These are phyloP conservation scores for Hysterium pulicare DNA, from an alignment of 2,329 filamentous ascomycete species.

Conservation along the genomic window DNA sequence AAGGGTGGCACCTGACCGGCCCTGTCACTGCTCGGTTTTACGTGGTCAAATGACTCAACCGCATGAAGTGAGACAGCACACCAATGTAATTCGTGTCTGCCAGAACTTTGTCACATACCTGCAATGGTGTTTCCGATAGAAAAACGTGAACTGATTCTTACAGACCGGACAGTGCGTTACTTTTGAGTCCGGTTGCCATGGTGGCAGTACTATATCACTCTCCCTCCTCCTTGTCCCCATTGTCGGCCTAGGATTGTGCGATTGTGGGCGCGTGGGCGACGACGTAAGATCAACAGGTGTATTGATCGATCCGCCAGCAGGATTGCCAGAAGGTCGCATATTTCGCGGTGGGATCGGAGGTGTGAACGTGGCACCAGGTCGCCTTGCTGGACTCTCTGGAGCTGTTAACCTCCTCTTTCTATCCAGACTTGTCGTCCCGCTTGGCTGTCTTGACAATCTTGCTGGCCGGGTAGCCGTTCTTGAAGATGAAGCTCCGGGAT, in stretches of 20 bases:
- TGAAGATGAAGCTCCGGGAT: neutral
- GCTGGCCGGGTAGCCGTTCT: neutral
- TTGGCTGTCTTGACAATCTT: constrained; percentile 9
- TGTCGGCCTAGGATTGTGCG: too few species aligned
- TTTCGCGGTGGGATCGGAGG: neutral
- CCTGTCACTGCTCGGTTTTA: too few species aligned
- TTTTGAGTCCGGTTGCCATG: constrained; percentile 86
- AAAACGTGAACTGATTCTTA: constrained; percentile 72
- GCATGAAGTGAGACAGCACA: too few species aligned
- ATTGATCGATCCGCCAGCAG: neutral
- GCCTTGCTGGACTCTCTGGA: constrained; percentile 28
- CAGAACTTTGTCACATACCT: too few species aligned
- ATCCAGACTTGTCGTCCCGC: constrained; percentile 23
- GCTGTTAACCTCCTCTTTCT: constrained; percentile 36
- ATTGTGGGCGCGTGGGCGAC: neutral
- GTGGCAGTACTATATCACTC: constrained; percentile 59
- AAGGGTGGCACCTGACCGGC: too few species aligned
- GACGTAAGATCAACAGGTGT: neutral
- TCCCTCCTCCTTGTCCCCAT: constrained; percentile 15
- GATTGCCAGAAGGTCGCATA: neutral
- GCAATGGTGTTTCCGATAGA: constrained; percentile 90
- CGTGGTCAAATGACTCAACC: too few species aligned
- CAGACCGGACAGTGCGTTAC: constrained; percentile 85
- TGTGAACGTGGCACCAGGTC: constrained; percentile 20
- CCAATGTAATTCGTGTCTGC: too few species aligned